A percentile compares a stretch with the other conserved stretches of the same genome.
These are phyloP conservation scores for Psidium friedrichsthalianum DNA, from an alignment of 345 rosid species.

Conservation along the genomic window DNA sequence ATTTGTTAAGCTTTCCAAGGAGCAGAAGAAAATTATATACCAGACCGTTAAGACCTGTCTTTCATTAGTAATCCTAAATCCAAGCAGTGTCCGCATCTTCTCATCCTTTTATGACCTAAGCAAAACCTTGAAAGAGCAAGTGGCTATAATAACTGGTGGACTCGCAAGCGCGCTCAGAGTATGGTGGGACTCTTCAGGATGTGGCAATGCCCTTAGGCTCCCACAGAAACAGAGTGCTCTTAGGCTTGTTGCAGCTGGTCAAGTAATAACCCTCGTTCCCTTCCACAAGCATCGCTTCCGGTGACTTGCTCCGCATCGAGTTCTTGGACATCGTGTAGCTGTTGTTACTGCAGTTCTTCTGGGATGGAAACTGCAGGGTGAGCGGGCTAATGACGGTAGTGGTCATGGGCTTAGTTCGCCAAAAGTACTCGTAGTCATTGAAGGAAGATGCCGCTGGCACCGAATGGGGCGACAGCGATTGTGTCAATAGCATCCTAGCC, in stretches of 20 bases:
- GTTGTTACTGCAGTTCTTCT: neutral
- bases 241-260: conserved; percentile 55
- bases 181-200: neutral
- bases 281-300: conserved; percentile 7
- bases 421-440: conserved; percentile 64
- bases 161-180: neutral
- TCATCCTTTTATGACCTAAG: conserved; percentile 22
- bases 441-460: conserved; percentile 19
- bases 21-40: neutral
- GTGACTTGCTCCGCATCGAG: conserved; percentile 9
- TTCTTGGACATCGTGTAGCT: conserved; percentile 6
- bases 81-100: conserved; percentile 2
- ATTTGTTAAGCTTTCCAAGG: neutral
- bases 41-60: neutral
- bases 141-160: neutral
- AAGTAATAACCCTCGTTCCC: conserved; percentile 13
- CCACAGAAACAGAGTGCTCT: conserved; percentile 57
- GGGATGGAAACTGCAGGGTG: conserved; percentile 1
- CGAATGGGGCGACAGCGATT: neutral
- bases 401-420: conserved; percentile 38
- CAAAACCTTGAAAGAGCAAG: conserved; percentile 4
- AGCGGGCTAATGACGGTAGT: neutral
- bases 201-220: conserved; percentile 31
- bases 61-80: neutral
- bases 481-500: conserved; percentile 27